A percentile compares a stretch with the other conserved stretches of the same genome.
These are phyloP conservation scores for Cryptosporidium parvum DNA, from an alignment of 169 alveolate species.

Conservation along the genomic window DNA sequence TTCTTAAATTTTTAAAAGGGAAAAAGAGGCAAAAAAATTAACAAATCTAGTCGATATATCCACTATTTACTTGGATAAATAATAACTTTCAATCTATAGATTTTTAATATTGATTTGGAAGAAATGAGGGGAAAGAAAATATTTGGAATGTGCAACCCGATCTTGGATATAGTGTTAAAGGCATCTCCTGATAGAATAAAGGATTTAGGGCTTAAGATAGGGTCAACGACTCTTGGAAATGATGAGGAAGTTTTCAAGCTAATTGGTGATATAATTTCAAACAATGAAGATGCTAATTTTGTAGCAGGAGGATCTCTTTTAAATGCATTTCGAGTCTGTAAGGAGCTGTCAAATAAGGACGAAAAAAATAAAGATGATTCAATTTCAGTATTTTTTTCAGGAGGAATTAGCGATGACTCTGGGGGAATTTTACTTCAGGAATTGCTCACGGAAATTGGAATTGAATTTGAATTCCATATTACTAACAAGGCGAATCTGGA, in stretches of 20 bases:
- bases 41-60: neutral
- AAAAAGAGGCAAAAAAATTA: neutral
- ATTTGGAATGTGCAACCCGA: constrained; percentile 68
- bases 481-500: constrained; percentile 26
- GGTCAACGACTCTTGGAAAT: constrained; percentile 47
- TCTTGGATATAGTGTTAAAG: constrained; percentile 35
- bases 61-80: neutral
- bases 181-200: constrained; percentile 3
- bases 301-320: constrained; percentile 72
- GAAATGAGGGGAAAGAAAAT: constrained; percentile 35
- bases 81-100: neutral
- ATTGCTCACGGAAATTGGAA: constrained; percentile 17
- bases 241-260: constrained; percentile 61
- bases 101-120: neutral
- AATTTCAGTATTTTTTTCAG: constrained; percentile 50
- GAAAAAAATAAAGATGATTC: neutral
- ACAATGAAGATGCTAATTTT: constrained; percentile 50
- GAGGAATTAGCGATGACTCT: constrained; percentile 60
- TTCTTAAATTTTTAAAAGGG: too few species aligned
- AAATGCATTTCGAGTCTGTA: constrained; percentile 58
- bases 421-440: constrained; percentile 68
- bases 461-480: constrained; percentile 44
- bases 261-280: constrained; percentile 13
- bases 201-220: constrained; percentile 35
- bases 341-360: constrained; percentile 38